phyloP scores from a whole-genome alignment of 176 grass and related monocot species.

The Alopecurus myosuroides region DNA sequence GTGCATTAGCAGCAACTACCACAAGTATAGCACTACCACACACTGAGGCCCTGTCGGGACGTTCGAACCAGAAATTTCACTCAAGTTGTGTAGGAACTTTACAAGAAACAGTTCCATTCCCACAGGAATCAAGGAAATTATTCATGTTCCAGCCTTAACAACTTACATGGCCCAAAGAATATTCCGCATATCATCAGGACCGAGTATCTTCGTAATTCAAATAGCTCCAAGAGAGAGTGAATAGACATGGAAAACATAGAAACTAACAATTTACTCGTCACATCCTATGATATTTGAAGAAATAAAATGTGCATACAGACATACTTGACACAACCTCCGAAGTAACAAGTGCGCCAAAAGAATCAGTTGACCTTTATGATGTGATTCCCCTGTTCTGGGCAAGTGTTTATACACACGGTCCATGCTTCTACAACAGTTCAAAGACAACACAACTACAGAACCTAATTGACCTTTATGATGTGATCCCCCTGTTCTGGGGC shows the following conservation, averaged over 20 bases:
- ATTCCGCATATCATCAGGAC: background rate
- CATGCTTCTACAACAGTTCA: conserved; percentile 27
- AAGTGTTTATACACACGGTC: background rate
- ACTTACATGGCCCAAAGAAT: background rate
- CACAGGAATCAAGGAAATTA: background rate
- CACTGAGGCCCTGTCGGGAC: background rate
- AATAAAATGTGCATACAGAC: background rate
- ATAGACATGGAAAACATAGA: background rate
- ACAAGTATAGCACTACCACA: background rate
- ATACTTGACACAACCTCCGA: background rate
- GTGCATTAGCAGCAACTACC: background rate
- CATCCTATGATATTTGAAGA: background rate
- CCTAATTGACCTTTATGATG: conserved; percentile 26
- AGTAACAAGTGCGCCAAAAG: background rate
- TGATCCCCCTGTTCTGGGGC: background rate
- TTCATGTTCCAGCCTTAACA: background rate
- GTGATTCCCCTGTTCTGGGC: background rate
- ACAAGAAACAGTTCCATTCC: background rate
- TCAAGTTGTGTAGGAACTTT: background rate
- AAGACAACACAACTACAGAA: conserved; percentile 20
- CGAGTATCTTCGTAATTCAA: background rate
- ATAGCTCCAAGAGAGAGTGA: background rate
- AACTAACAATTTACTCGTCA: background rate
- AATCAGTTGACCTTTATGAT: conserved; percentile 8
- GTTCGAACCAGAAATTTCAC: background rate